Percentiles rank a stretch among this genome's conserved stretches.
These are phyloP conservation scores for Emergomyces africanus DNA, from an alignment of 2,329 filamentous ascomycete genomes.

Conservation along the genomic window DNA sequence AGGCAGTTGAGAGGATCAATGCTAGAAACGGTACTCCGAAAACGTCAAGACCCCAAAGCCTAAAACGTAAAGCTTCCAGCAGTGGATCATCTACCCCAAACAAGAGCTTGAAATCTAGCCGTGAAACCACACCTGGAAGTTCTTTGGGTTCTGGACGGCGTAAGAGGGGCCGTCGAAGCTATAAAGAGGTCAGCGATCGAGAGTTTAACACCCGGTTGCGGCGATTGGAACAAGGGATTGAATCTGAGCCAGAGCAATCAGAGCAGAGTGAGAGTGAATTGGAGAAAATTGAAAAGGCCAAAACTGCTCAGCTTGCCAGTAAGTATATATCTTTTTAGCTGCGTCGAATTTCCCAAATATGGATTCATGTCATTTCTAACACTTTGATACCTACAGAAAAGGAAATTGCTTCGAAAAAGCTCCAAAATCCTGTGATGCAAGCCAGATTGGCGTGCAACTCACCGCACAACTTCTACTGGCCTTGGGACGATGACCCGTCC, in stretches of 20 bases:
- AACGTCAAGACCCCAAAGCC: constrained; percentile 30
- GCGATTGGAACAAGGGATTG: constrained; percentile 39
- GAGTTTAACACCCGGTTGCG: constrained; percentile 63
- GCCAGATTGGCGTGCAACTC: constrained; percentile 84
- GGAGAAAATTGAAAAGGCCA: constrained; percentile 52
- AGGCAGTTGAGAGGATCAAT: constrained; percentile 38
- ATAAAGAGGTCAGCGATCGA: constrained; percentile 63
- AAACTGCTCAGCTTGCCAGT: constrained; percentile 66
- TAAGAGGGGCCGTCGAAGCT: constrained; percentile 43
- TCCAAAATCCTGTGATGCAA: constrained; percentile 88
- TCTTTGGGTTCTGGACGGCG: constrained; percentile 37
- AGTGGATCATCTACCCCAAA: constrained; percentile 36
- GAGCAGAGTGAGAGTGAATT: constrained; percentile 34
- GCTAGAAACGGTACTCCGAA: constrained; percentile 19
- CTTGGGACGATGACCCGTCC: constrained; percentile 51
- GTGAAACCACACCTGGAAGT: constrained; percentile 58
- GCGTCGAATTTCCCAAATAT: background rate
- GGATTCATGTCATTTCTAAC: background rate
- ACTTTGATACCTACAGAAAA: constrained; percentile 41
- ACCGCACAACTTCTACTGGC: constrained; percentile 94
- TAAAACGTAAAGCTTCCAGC: constrained; percentile 45
- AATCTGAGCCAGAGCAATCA: constrained; percentile 39
- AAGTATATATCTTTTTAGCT: constrained; percentile 22
- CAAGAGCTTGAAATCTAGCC: constrained; percentile 66
- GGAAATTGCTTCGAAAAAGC: constrained; percentile 79